A percentile compares a stretch with the other conserved stretches of the same genome.
Evolutionary conservation across 192 early-diverging fungal genomes (phyloP).

Genomic region (Coemansia sp.): DNA sequence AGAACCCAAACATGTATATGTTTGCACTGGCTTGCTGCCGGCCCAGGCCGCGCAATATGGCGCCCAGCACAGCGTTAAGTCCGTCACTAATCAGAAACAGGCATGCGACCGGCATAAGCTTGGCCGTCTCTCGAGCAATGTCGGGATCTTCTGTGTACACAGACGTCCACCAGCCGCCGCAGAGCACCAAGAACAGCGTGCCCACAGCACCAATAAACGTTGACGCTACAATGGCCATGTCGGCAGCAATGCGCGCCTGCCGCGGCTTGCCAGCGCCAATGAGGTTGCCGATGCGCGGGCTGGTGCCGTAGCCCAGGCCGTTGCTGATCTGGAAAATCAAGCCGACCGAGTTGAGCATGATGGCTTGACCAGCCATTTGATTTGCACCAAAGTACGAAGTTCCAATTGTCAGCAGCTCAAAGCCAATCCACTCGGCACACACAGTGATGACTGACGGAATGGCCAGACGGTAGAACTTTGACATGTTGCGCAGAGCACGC

Average conservation of each 20-base stretch:
- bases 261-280: conserved; percentile 60
- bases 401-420: conserved; percentile 67
- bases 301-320: conserved; percentile 71
- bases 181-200: conserved; percentile 9
- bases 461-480: conserved; percentile 64
- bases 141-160: conserved; percentile 65
- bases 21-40: conserved; percentile 49
- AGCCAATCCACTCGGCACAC: conserved; percentile 78
- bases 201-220: conserved; percentile 49
- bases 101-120: conserved; percentile 71
- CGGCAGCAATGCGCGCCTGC: conserved; percentile 61
- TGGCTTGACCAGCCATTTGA: conserved; percentile 72
- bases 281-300: conserved; percentile 77
- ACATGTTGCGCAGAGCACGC: conserved; percentile 64
- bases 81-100: conserved; percentile 62
- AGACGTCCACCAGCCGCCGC: conserved; percentile 30
- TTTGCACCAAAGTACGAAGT: conserved; percentile 74
- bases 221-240: conserved; percentile 55
- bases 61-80: conserved; percentile 57
- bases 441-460: conserved; percentile 80
- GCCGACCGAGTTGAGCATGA: conserved; percentile 66
- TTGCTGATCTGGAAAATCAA: conserved; percentile 69
- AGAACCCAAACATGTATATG: conserved; percentile 51
- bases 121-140: conserved; percentile 67
- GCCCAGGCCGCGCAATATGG: conserved; percentile 54